phyloP scores from a whole-genome alignment of 2,329 filamentous ascomycete genomes.

The Aureobasidium lini region DNA sequence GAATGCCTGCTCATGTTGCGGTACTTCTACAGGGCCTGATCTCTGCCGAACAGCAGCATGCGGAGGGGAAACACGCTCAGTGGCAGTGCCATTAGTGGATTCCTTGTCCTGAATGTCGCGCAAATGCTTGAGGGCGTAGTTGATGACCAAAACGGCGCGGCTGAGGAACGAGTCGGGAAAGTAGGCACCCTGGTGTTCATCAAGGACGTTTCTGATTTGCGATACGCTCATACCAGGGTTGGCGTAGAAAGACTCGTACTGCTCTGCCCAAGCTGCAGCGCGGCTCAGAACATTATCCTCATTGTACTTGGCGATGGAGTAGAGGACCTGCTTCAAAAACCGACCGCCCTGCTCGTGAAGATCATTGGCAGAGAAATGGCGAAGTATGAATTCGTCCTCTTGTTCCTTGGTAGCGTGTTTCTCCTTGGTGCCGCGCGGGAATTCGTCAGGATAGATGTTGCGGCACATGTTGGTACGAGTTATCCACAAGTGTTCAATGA shows the following conservation, averaged over 20 bases:
- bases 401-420: slow-evolving; percentile 18
- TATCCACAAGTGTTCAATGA: slow-evolving; percentile 22
- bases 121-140: background rate
- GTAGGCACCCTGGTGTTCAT: slow-evolving; percentile 11
- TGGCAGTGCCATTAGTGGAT: background rate
- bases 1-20: background rate
- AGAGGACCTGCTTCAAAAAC: slow-evolving; percentile 31
- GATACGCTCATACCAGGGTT: slow-evolving; percentile 18
- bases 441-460: slow-evolving; percentile 26
- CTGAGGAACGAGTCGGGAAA: slow-evolving; percentile 16
- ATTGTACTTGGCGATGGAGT: slow-evolving; percentile 26
- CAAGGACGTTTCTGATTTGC: slow-evolving; percentile 21
- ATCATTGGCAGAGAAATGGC: slow-evolving; percentile 22
- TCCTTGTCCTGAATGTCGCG: background rate
- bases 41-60: background rate
- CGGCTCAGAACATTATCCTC: slow-evolving; percentile 20
- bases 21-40: no score
- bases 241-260: slow-evolving; percentile 18
- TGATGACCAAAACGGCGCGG: slow-evolving; percentile 16
- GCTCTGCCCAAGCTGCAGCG: slow-evolving; percentile 20
- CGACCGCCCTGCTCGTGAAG: slow-evolving; percentile 24
- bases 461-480: slow-evolving; percentile 22
- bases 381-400: slow-evolving; percentile 26
- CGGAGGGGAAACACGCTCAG: background rate
- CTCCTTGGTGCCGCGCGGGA: slow-evolving; percentile 20